Evolutionary conservation across 176 grass and related monocot species (phyloP).

Genomic region (Avena atlantica): DNA sequence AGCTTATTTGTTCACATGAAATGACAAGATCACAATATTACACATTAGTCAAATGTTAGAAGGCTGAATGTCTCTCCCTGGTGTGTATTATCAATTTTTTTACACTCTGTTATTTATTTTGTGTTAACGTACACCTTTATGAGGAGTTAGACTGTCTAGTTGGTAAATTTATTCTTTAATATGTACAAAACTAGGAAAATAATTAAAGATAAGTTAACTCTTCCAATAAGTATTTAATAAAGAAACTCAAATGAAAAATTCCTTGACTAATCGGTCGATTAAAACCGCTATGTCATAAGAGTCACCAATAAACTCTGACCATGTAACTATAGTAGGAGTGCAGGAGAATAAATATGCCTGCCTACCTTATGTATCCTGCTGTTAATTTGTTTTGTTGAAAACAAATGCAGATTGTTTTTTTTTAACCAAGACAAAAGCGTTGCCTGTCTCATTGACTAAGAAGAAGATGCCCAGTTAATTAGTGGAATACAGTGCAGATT

Average conservation of each 20-base stretch:
- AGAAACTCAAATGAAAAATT: neutral
- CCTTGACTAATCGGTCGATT: neutral
- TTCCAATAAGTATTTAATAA: neutral
- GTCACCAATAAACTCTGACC: neutral
- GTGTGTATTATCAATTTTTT: neutral
- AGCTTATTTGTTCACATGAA: neutral
- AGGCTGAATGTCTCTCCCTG: neutral
- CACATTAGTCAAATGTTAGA: neutral
- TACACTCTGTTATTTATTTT: neutral
- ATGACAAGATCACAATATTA: neutral
- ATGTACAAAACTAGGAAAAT: neutral
- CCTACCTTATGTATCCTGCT: neutral
- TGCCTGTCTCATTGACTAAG: neutral
- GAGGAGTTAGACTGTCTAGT: neutral
- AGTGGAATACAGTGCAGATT: neutral
- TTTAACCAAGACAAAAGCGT: neutral
- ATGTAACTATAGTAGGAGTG: neutral
- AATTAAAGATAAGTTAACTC: neutral
- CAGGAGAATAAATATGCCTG: neutral
- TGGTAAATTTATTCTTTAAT: neutral
- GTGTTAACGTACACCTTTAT: neutral
- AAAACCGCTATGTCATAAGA: neutral
- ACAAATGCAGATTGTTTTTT: neutral
- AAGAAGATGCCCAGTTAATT: neutral
- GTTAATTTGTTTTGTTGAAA: neutral